Percentiles rank a stretch among this genome's conserved stretches.
phyloP scores from a whole-genome alignment of 495 filamentous ascomycete genomes.

The Aspergillus olivimuriae region DNA sequence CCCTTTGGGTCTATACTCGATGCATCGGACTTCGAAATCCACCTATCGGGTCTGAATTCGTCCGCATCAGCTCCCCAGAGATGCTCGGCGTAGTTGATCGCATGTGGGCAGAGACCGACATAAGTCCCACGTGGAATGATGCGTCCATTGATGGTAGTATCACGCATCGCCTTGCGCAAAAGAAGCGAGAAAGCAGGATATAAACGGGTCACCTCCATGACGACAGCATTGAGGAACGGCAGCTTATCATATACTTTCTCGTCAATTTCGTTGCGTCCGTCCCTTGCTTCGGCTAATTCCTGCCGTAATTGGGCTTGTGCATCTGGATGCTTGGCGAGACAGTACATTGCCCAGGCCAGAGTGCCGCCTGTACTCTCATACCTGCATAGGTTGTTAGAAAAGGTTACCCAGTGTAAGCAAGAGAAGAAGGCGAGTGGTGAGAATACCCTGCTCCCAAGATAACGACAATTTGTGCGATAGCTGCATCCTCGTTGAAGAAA shows the following conservation, averaged over 20 bases:
- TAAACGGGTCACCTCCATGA: slow-evolving; percentile 68
- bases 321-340: slow-evolving; percentile 37
- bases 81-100: slow-evolving; percentile 24
- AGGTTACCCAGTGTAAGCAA: neutral
- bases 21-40: slow-evolving; percentile 17
- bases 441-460: neutral
- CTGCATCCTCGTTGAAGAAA: neutral
- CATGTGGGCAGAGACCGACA: slow-evolving; percentile 26
- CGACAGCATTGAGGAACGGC: slow-evolving; percentile 58
- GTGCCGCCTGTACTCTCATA: slow-evolving; percentile 58
- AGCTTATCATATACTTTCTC: slow-evolving; percentile 40
- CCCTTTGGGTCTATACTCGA: neutral
- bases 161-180: slow-evolving; percentile 57
- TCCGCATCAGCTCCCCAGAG: slow-evolving; percentile 35
- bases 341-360: slow-evolving; percentile 41
- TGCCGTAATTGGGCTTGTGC: slow-evolving; percentile 38
- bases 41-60: slow-evolving; percentile 37
- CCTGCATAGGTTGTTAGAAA: neutral
- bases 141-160: slow-evolving; percentile 25
- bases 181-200: slow-evolving; percentile 68
- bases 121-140: slow-evolving; percentile 22
- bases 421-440: neutral
- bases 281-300: slow-evolving; percentile 7
- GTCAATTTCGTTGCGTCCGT: slow-evolving; percentile 32
- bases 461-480: neutral